Evolutionary conservation across 1,139 yeast species (phyloP), one percentile per base, ranked within the genome.

Genomic region (Ogataea hybrid): DNA sequence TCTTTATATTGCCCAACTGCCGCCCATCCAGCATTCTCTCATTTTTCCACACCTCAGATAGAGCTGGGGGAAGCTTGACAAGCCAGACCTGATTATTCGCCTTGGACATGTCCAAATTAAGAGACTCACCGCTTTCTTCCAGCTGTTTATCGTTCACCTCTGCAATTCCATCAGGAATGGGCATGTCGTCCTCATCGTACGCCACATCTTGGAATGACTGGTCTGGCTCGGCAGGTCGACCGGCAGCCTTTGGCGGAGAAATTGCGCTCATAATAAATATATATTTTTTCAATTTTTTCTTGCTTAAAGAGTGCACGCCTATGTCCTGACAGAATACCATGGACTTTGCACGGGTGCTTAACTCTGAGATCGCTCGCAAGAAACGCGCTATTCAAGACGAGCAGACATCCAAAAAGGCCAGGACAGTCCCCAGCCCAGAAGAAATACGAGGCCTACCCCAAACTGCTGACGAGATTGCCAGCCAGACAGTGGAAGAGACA

Each of bases 51-150:
- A 77, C 73, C 39, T 84, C 89, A 37, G 95, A 85, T 48, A 92
- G 70, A 58, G 88, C 89, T 57, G 86, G 79, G 4, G 98, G 97
- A 54, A 92, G 68, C 54, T 95, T 79, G 21, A 92, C 96, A 22
- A 92, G 70, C 98, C 98, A 92, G 32, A 92, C 83, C 56, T 88
- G 88, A 53, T 80, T 81, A 36, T 66, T 68, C 9, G 81, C 77
- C 23, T 67, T 64, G 6, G 65, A 50, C 36, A 84, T 58, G 55
- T 82, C 79, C 69, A 84, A 65, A 58, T 84, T 85, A 38, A 84
- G 66, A 2, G 84, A 71, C 58, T 83, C 89, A 45, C 79, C 63
- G 35, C 43, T 48, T 28, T 56, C 54, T 16, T 56, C 56, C 11
- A 62, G 46, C 39, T 59, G 54, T 11, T 54, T 53, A 36, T 59